Percentiles rank a stretch among this genome's conserved stretches.
Conservation (phyloP, 148 eudicot species). For the Heliamphora exappendiculata region DNA sequence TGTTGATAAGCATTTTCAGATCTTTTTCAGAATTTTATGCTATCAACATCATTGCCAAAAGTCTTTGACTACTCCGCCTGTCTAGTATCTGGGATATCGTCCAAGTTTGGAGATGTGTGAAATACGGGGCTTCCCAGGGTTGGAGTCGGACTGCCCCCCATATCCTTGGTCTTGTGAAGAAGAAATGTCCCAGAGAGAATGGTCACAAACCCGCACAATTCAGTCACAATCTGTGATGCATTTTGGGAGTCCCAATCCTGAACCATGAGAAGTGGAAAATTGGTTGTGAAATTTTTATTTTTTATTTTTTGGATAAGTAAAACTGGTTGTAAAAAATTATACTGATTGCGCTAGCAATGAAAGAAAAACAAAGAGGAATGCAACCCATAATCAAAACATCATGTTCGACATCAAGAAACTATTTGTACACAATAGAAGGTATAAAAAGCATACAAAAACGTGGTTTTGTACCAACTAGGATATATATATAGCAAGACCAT, state of each 20-base stretch:
- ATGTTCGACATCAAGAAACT: neutral
- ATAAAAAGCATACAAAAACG: neutral
- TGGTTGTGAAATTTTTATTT: no score
- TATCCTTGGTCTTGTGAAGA: conserved; percentile 84
- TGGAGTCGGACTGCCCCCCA: conserved; percentile 18
- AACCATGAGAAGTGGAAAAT: neutral
- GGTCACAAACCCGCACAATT: conserved; percentile 83
- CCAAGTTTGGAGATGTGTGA: neutral
- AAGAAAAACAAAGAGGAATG: neutral
- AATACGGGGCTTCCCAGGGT: conserved; percentile 6
- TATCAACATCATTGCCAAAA: neutral
- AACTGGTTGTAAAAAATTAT: neutral
- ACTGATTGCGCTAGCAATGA: neutral
- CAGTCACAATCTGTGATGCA: conserved; percentile 72
- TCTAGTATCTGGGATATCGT: neutral
- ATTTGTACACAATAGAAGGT: neutral
- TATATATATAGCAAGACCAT: neutral
- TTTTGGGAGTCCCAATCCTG: conserved; percentile 90
- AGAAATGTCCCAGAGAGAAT: conserved; percentile 81
- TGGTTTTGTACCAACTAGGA: neutral
- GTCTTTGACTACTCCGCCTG: neutral
- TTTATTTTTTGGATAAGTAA: no score
- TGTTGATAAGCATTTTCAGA: neutral
- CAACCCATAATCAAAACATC: neutral
- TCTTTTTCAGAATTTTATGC: neutral